Base-by-base conservation (phyloP, 192 early-diverging fungal genomes). In the Phlyctochytrium bullatum region DNA sequence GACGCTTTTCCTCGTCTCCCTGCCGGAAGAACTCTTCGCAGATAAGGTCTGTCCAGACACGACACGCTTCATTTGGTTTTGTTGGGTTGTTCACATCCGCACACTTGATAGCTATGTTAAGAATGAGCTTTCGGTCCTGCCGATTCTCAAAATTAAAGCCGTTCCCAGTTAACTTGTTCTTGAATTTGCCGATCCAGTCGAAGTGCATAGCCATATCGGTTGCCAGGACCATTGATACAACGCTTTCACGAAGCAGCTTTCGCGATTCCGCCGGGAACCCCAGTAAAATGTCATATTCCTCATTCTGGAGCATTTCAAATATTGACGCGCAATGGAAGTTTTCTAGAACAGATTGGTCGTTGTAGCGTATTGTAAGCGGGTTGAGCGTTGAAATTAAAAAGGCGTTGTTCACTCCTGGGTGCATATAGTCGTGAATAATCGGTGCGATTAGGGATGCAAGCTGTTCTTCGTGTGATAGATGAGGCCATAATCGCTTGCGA, bases 321-420 rank as follows among this genome's bases (percentile, higher is more conserved):
- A 74, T 66, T 0, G 77, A 67, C 14, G 79, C 64, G 31, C 72
- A 76, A 72, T 98, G 96, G 80, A 95, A 93, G 79, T 92, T 92
- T 71, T 98, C 96, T 16, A 98, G 82, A 23, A 98, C 92, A 2
- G 93, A 91, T 61, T 84, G 84, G 78, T 98, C 94, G 74, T 96
- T 95, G 85, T 95, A 98, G 14, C 95, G 73, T 56, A 91, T 75
- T 28, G 96, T 92, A 63, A 95, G 82, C 58, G 93, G 92, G 20
- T 93, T 89, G 30, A 74, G 78, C 0, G 89, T 84, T 16, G 89
- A 86, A 64, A 93, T 86, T 83, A 98, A 86, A 68, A 95, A 98
- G 64, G 86, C 84, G 75, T 98, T 98, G 78, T 93, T 96, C 33
- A 96, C 90, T 20, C 96, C 96, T 14, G 94, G 96, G 74, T 98